Percentiles rank a stretch among this genome's conserved stretches.
phyloP scores from a whole-genome alignment of 208 protist genomes.

The Wallacemonas sp. region DNA sequence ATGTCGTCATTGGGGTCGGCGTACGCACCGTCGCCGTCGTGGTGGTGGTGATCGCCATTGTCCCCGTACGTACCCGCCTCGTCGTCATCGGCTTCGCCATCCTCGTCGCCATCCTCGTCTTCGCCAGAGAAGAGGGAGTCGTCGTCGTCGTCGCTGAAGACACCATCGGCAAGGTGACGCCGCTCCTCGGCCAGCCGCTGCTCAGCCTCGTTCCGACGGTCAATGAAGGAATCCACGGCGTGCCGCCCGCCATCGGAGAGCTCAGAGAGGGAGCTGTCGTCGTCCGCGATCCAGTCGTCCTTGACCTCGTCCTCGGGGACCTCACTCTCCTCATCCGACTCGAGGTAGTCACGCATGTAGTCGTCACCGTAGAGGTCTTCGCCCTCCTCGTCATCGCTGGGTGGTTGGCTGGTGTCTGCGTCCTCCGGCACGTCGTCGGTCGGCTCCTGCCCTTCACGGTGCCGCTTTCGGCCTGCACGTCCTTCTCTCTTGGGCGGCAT shows the following conservation, averaged over 20 bases:
- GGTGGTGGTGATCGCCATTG: constrained; percentile 23
- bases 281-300: constrained; percentile 76
- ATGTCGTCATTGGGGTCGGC: constrained; percentile 46
- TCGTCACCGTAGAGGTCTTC: constrained; percentile 91
- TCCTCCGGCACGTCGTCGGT: constrained; percentile 16
- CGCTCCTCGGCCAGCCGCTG: constrained; percentile 58
- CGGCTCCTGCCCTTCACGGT: neutral
- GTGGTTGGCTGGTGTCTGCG: constrained; percentile 26
- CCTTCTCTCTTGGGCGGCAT: constrained; percentile 25
- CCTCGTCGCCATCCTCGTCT: constrained; percentile 27
- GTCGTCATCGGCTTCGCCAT: constrained; percentile 12
- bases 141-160: constrained; percentile 79
- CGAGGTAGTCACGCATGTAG: constrained; percentile 88
- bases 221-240: constrained; percentile 77
- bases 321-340: constrained; percentile 82
- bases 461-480: constrained; percentile 9
- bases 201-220: constrained; percentile 71
- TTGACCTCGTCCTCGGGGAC: constrained; percentile 66
- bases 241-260: constrained; percentile 73
- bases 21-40: constrained; percentile 33
- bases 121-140: constrained; percentile 45
- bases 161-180: constrained; percentile 70
- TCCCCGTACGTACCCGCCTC: neutral
- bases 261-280: constrained; percentile 70
- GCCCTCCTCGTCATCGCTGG: constrained; percentile 60